A percentile compares a stretch with the other conserved stretches of the same genome.
These are phyloP conservation scores for Lecanosticta acicola DNA, from an alignment of 2,329 filamentous ascomycete species.

Conservation along the genomic window DNA sequence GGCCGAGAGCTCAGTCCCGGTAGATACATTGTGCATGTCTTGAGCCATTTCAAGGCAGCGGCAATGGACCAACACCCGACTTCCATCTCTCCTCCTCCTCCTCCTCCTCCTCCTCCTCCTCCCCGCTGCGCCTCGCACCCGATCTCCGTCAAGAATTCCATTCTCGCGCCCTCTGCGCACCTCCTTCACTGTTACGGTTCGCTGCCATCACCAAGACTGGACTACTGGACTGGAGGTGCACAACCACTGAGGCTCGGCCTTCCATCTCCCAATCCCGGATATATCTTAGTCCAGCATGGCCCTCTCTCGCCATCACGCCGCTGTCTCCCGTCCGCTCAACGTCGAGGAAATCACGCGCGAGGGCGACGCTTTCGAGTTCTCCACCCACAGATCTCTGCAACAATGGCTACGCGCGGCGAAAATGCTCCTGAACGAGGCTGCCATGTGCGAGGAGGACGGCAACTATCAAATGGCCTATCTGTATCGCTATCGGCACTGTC, in stretches of 20 bases:
- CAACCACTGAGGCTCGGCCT: too few relatives aligned
- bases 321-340: slow-evolving; percentile 37
- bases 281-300: slow-evolving; percentile 18
- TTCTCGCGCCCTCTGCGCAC: too few relatives aligned
- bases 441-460: slow-evolving; percentile 77
- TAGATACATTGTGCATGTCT: too few relatives aligned
- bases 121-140: not conserved
- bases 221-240: too few relatives aligned
- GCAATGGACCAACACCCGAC: not conserved
- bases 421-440: slow-evolving; percentile 54
- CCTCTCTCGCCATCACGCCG: slow-evolving; percentile 26
- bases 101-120: not conserved
- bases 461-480: slow-evolving; percentile 86
- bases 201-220: too few relatives aligned
- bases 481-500: slow-evolving; percentile 81
- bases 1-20: too few relatives aligned
- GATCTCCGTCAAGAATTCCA: too few relatives aligned
- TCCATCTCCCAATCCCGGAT: not conserved
- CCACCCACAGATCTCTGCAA: slow-evolving; percentile 64
- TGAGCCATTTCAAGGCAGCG: not conserved
- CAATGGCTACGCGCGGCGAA: slow-evolving; percentile 28
- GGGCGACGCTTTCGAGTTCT: slow-evolving; percentile 77
- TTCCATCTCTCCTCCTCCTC: not conserved
- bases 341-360: slow-evolving; percentile 70
- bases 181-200: too few relatives aligned